phyloP scores from a whole-genome alignment of 2,329 filamentous ascomycete genomes.

The Keithomyces neogunnii region DNA sequence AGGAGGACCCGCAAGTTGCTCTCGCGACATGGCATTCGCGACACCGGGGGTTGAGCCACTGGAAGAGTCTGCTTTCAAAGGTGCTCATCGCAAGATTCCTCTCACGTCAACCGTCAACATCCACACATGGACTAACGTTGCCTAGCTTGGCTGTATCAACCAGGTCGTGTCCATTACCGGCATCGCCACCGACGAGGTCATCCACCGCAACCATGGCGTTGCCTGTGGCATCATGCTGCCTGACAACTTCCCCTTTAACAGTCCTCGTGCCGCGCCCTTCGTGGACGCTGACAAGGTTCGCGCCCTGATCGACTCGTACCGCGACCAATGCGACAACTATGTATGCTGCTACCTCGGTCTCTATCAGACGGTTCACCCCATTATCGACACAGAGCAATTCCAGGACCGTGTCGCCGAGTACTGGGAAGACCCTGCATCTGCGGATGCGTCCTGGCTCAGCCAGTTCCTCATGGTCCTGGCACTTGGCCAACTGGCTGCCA shows the following conservation, averaged over 20 bases:
- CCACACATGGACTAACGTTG: not conserved
- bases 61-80: not conserved
- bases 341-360: conserved; percentile 6
- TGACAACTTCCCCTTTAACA: conserved; percentile 9
- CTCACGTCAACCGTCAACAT: too few species aligned
- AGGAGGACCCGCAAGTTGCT: not conserved
- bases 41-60: not conserved
- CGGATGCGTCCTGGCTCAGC: conserved; percentile 4
- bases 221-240: conserved; percentile 1
- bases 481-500: conserved; percentile 4
- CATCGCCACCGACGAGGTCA: not conserved
- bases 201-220: not conserved
- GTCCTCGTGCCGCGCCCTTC: conserved; percentile 4
- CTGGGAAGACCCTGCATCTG: conserved; percentile 1
- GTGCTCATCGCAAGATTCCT: not conserved
- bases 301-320: not conserved
- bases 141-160: not conserved
- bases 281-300: not conserved
- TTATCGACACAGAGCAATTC: conserved; percentile 4
- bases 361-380: conserved; percentile 6
- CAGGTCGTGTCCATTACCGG: not conserved
- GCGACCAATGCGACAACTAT: not conserved
- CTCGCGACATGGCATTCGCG: not conserved
- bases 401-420: not conserved
- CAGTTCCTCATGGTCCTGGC: conserved; percentile 9